Percentiles rank a stretch among this genome's conserved stretches.
phyloP scores from a whole-genome alignment of 768 basidiomycete species.

The Mycena rebaudengoi region DNA sequence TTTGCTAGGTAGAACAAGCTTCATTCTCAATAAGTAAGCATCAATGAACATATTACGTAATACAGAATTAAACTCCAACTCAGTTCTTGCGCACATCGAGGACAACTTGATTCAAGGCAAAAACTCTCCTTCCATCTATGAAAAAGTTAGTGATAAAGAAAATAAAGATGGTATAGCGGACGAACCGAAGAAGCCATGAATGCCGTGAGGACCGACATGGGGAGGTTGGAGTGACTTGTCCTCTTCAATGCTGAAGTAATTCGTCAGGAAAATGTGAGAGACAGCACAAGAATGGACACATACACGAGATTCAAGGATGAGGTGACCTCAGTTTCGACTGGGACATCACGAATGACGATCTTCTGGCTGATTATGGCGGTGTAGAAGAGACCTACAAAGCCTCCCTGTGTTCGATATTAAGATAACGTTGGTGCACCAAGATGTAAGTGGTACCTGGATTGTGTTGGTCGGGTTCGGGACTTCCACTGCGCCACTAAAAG shows the following conservation, averaged over 20 bases:
- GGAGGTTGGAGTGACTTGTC: constrained; percentile 4
- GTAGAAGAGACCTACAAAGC: background rate
- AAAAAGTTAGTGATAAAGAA: background rate
- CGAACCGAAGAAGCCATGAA: background rate
- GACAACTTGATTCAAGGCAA: background rate
- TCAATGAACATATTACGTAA: too few species aligned
- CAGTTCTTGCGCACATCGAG: background rate
- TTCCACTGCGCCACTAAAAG: background rate
- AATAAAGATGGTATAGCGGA: background rate
- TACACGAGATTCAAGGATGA: background rate
- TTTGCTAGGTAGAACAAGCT: too few species aligned
- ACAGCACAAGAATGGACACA: background rate
- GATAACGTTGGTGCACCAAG: background rate
- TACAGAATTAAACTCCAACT: too few species aligned
- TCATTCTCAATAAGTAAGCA: too few species aligned
- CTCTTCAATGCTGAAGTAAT: background rate
- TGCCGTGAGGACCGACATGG: background rate
- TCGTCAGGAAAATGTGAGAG: background rate
- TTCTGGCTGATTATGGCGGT: background rate
- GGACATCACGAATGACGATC: background rate
- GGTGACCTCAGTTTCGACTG: background rate
- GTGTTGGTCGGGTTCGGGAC: background rate
- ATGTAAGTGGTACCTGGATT: background rate
- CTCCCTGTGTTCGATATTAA: background rate
- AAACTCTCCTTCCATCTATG: background rate